Evolutionary conservation across 306 rosid species (phyloP).

Genomic region (Quillaja saponaria): DNA sequence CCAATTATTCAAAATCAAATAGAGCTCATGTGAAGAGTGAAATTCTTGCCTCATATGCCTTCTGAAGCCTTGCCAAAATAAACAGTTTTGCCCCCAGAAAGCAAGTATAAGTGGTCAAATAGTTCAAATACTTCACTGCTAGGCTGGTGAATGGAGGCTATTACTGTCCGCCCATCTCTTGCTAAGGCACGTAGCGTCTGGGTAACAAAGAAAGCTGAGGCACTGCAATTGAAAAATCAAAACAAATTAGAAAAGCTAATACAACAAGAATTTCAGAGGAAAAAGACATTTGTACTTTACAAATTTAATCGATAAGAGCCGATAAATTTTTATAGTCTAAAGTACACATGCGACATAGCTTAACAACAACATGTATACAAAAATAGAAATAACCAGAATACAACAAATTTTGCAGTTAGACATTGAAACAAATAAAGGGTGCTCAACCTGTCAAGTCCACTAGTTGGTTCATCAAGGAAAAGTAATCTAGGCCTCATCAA

Average conservation of each 20-base stretch:
- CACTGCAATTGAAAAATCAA: conserved; percentile 59
- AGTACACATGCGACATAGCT: not conserved
- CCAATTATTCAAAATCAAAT: conserved; percentile 10
- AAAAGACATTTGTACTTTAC: not conserved
- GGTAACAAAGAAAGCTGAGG: conserved; percentile 95
- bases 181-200: conserved; percentile 84
- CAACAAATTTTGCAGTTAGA: not conserved
- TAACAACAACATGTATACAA: not conserved
- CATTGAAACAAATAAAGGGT: not conserved
- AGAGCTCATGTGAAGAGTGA: not conserved
- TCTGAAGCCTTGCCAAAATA: conserved; percentile 91
- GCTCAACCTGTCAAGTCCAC: conserved; percentile 86
- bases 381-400: not conserved
- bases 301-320: conserved; percentile 1
- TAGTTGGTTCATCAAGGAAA: conserved; percentile 96
- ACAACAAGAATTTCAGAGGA: not conserved
- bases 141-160: conserved; percentile 96
- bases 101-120: conserved; percentile 85
- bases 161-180: conserved; percentile 90
- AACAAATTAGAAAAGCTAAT: not conserved
- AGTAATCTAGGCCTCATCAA: conserved; percentile 87
- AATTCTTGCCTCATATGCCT: conserved; percentile 78
- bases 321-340: too few relatives aligned
- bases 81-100: conserved; percentile 92
- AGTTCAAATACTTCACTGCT: conserved; percentile 99